Conservation (phyloP, 2,329 filamentous ascomycete genomes). For the Ophiostoma ulmi region DNA sequence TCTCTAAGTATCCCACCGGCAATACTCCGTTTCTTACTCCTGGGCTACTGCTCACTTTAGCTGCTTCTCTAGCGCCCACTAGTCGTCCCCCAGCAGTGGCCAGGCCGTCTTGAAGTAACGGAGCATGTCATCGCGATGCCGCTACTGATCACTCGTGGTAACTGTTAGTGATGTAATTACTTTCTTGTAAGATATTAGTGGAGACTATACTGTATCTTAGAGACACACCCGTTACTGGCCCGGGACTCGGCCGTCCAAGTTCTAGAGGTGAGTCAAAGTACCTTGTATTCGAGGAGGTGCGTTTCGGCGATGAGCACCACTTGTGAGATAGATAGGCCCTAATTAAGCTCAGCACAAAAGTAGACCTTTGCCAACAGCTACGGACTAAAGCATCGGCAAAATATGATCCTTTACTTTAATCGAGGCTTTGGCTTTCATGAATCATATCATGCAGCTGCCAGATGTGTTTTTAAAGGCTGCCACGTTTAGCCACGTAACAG, state of each 20-base stretch:
- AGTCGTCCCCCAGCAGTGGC: neutral
- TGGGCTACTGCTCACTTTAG: neutral
- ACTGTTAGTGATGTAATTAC: too few species aligned
- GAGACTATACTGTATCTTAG: neutral
- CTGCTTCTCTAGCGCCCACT: slow-evolving; percentile 4
- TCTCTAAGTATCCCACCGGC: neutral
- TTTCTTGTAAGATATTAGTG: too few species aligned
- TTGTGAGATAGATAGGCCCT: neutral
- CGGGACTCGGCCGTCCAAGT: neutral
- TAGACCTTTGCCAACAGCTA: too few species aligned
- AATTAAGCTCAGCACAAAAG: too few species aligned
- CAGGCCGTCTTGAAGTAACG: neutral
- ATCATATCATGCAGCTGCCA: too few species aligned
- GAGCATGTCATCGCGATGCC: neutral
- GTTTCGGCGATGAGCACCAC: slow-evolving; percentile 15
- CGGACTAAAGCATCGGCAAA: too few species aligned
- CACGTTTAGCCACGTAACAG: too few species aligned
- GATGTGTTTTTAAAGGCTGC: too few species aligned
- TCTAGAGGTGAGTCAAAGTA: too few species aligned
- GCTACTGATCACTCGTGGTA: neutral
- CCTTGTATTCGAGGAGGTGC: neutral
- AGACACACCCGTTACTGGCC: neutral
- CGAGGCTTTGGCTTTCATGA: too few species aligned
- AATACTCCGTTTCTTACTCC: neutral
- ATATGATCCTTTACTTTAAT: too few species aligned